Conservation (phyloP, 2,329 filamentous ascomycete genomes). For the Neofusicoccum sp. region DNA sequence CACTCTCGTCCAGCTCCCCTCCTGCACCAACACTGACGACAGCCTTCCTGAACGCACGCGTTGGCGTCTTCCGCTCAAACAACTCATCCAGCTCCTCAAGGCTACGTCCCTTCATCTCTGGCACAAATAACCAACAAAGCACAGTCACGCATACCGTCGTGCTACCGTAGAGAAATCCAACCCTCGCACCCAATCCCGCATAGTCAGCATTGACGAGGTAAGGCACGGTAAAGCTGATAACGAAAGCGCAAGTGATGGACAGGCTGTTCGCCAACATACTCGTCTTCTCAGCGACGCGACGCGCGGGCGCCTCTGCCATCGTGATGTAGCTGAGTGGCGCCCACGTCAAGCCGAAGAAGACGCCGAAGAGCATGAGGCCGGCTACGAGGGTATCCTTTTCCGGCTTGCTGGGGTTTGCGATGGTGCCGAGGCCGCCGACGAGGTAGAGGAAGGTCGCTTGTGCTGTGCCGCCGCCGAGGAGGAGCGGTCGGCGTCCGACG, state of each 20-base stretch:
- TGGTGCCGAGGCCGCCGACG: constrained; percentile 54
- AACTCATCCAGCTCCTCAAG: constrained; percentile 42
- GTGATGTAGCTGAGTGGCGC: constrained; percentile 55
- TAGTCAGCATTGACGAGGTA: constrained; percentile 58
- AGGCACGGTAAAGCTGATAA: constrained; percentile 67
- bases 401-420: constrained; percentile 53
- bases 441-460: constrained; percentile 55
- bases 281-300: constrained; percentile 67
- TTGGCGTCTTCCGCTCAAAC: constrained; percentile 26
- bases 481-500: constrained; percentile 43
- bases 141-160: constrained; percentile 36
- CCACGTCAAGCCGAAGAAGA: constrained; percentile 63
- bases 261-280: constrained; percentile 63
- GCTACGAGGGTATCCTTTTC: constrained; percentile 61
- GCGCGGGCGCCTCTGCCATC: constrained; percentile 66
- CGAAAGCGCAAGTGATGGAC: constrained; percentile 43
- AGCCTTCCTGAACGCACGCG: constrained; percentile 2
- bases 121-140: constrained; percentile 38
- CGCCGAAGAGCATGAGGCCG: constrained; percentile 63
- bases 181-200: constrained; percentile 50
- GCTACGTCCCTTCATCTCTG: constrained; percentile 38
- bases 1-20: not conserved
- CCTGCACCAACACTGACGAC: not conserved
- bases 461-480: constrained; percentile 45
- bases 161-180: constrained; percentile 32